phyloP scores from a whole-genome alignment of 106 monocot genomes.

The Acanthochlamys bracteata region DNA sequence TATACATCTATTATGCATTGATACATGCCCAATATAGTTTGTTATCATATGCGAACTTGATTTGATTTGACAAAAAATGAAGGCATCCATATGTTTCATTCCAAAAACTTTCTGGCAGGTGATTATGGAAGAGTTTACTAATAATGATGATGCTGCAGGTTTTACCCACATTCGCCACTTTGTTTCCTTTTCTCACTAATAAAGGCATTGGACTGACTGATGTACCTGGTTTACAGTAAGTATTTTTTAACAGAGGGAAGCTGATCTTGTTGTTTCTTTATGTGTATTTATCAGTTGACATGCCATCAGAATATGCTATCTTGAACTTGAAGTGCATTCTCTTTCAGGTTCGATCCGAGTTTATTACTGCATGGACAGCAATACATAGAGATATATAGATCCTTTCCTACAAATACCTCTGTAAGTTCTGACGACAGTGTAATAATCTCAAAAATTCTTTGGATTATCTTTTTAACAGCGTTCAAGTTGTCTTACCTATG shows the following conservation, averaged over 20 bases:
- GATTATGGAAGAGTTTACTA: not conserved
- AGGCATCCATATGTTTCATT: not conserved
- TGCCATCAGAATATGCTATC: too few species aligned
- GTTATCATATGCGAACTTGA: too few species aligned
- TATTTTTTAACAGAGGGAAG: slow-evolving; percentile 1
- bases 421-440: slow-evolving; percentile 28
- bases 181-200: slow-evolving; percentile 42
- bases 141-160: slow-evolving; percentile 39
- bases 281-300: too few species aligned
- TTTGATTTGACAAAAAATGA: not conserved
- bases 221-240: slow-evolving; percentile 60
- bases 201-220: slow-evolving; percentile 29
- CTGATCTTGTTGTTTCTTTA: too few species aligned
- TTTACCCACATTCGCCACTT: slow-evolving; percentile 79
- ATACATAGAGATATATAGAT: slow-evolving; percentile 83
- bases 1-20: too few species aligned
- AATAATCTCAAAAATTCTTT: not conserved
- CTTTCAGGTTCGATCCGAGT: slow-evolving; percentile 63
- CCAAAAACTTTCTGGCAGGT: not conserved
- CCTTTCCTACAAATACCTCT: slow-evolving; percentile 56
- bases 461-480: too few species aligned
- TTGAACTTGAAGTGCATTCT: too few species aligned
- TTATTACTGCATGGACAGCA: slow-evolving; percentile 91
- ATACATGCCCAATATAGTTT: too few species aligned
- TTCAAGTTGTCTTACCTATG: too few species aligned